phyloP scores from a whole-genome alignment of 352 stramenopile genomes.

The Globisporangium iwayamae region DNA sequence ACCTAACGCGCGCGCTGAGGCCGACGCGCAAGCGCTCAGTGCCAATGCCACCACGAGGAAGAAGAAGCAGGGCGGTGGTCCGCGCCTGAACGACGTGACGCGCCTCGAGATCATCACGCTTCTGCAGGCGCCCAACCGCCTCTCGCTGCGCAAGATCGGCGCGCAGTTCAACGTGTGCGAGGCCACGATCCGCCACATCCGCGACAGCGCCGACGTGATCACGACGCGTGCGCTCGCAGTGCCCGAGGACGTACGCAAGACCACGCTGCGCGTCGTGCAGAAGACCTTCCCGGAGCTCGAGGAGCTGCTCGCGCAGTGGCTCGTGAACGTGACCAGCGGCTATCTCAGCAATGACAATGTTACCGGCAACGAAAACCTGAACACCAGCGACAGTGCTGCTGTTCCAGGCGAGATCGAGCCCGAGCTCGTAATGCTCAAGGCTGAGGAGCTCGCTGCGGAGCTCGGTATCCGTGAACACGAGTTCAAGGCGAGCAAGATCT shows the following conservation, averaged over 20 bases:
- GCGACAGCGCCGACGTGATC: conserved; percentile 14
- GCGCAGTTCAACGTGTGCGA: conserved; percentile 13
- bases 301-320: conserved; percentile 10
- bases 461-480: conserved; percentile 12
- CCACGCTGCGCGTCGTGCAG: conserved; percentile 15
- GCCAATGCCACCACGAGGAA: not conserved
- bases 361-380: not conserved
- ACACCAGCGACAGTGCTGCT: not conserved
- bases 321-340: not conserved
- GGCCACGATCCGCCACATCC: conserved; percentile 17
- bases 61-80: conserved; percentile 14
- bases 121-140: conserved; percentile 5
- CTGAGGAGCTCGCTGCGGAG: conserved; percentile 8
- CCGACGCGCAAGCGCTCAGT: not conserved
- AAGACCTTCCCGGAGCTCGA: conserved; percentile 16
- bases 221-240: conserved; percentile 13
- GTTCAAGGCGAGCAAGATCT: conserved; percentile 13
- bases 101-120: conserved; percentile 20
- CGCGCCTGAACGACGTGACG: conserved; percentile 15
- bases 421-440: conserved; percentile 8
- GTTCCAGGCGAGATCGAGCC: not conserved
- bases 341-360: not conserved
- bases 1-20: not conserved
- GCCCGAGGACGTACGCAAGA: conserved; percentile 12
- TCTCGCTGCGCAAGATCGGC: conserved; percentile 15